These are phyloP conservation scores for Penicillium subrubescens DNA, from an alignment of 495 filamentous ascomycete genomes.

Conservation along the genomic window DNA sequence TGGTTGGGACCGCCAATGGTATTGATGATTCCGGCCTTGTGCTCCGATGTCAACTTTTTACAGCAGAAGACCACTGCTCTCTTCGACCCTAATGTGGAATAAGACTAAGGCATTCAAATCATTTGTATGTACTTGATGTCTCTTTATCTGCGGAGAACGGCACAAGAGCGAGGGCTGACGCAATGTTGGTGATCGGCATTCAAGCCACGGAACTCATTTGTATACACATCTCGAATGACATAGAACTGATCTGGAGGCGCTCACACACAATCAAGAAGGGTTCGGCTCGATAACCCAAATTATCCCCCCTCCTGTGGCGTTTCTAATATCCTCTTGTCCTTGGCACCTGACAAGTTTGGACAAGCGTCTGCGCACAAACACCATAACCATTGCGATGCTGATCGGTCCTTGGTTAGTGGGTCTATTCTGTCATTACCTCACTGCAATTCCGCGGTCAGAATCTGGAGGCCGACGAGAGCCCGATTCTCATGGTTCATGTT, in stretches of 20 bases:
- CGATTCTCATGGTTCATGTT: background rate
- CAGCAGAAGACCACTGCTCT: background rate
- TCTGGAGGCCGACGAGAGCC: background rate
- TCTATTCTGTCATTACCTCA: conserved; percentile 18
- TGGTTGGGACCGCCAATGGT: background rate
- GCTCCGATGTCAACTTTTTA: background rate
- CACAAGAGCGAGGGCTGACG: background rate
- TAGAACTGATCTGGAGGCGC: background rate
- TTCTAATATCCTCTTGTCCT: background rate
- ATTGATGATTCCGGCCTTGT: background rate
- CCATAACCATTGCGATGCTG: background rate
- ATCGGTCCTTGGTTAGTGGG: conserved; percentile 7
- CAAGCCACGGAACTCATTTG: background rate
- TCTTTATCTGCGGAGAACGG: background rate
- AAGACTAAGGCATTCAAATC: background rate
- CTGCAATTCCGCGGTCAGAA: background rate
- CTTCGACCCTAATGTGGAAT: background rate
- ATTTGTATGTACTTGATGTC: background rate
- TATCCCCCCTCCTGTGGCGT: background rate
- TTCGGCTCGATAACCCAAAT: conserved; percentile 1
- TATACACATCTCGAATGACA: background rate
- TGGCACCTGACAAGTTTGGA: background rate
- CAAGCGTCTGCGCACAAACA: background rate
- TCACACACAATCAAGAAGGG: background rate
- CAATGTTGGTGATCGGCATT: conserved; percentile 7